phyloP scores from a whole-genome alignment of 1,284 basidiomycete species.

The Marasmius oreades region DNA sequence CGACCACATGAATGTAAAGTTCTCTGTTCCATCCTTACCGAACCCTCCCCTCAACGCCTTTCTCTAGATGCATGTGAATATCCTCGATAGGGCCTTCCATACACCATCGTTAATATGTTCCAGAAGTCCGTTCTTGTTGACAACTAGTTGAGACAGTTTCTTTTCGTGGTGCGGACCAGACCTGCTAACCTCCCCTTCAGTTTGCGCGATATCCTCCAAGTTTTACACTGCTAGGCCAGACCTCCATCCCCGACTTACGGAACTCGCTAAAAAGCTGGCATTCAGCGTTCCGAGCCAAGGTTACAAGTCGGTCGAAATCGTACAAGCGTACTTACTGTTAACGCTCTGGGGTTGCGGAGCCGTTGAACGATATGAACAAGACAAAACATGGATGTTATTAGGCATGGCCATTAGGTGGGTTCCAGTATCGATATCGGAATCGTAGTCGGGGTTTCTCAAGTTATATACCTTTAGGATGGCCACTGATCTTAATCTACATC shows the following conservation, averaged over 20 bases:
- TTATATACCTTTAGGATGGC: conserved; percentile 65
- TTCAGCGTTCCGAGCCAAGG: conserved; percentile 83
- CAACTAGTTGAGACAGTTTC: conserved; percentile 68
- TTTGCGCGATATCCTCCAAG: conserved; percentile 91
- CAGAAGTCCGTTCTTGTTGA: conserved; percentile 88
- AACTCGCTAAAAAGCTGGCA: conserved; percentile 87
- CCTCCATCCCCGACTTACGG: conserved; percentile 77
- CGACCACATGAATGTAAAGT: conserved; percentile 68
- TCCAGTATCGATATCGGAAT: background rate
- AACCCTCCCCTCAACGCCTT: conserved; percentile 11
- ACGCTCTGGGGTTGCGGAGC: conserved; percentile 87
- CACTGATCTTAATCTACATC: conserved; percentile 92
- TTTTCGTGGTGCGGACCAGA: background rate
- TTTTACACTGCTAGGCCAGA: conserved; percentile 86
- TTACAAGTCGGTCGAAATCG: conserved; percentile 95
- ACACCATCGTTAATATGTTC: conserved; percentile 90
- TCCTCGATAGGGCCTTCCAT: conserved; percentile 85
- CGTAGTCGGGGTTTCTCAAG: background rate
- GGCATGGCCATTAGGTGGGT: conserved; percentile 79
- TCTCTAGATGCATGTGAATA: conserved; percentile 61
- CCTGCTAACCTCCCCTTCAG: conserved; percentile 32
- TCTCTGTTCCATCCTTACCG: conserved; percentile 6
- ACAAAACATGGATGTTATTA: conserved; percentile 90
- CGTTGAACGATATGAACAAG: conserved; percentile 93
- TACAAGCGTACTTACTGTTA: conserved; percentile 85